A percentile compares a stretch with the other conserved stretches of the same genome.
Evolutionary conservation across 352 stramenopile genomes (phyloP).

Genomic region (Globisporangium recalcitrans): DNA sequence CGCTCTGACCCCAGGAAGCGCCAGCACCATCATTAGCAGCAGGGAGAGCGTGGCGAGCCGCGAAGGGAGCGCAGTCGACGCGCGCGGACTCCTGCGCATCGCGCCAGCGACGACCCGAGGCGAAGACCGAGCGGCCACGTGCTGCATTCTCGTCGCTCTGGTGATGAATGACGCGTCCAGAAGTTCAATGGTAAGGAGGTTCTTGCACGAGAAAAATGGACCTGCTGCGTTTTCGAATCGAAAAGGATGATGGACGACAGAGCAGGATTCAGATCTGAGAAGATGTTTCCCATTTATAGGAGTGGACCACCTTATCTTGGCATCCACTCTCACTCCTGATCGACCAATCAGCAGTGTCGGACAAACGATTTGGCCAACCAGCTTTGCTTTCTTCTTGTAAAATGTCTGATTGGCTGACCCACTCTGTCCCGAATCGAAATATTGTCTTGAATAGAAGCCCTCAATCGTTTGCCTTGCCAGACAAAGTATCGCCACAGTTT

Average conservation of each 20-base stretch:
- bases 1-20: background rate
- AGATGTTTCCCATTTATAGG: too few species aligned
- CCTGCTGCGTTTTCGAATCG: background rate
- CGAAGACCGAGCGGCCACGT: background rate
- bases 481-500: too few species aligned
- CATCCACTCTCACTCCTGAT: too few species aligned
- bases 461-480: too few species aligned
- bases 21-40: background rate
- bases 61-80: background rate
- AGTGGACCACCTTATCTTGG: too few species aligned
- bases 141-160: background rate
- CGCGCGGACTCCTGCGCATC: background rate
- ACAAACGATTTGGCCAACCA: too few species aligned
- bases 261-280: too few species aligned
- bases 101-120: background rate
- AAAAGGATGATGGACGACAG: background rate
- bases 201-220: background rate
- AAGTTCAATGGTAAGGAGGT: constrained; percentile 1
- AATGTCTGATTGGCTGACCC: too few species aligned
- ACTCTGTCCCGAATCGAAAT: too few species aligned
- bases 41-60: background rate
- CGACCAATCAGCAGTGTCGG: too few species aligned
- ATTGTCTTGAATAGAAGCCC: too few species aligned
- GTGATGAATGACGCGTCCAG: background rate
- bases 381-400: too few species aligned